Percentiles rank a stretch among this genome's conserved stretches.
Conservation (phyloP, 2,329 filamentous ascomycete genomes). For the Ramularia collo-cygni region DNA sequence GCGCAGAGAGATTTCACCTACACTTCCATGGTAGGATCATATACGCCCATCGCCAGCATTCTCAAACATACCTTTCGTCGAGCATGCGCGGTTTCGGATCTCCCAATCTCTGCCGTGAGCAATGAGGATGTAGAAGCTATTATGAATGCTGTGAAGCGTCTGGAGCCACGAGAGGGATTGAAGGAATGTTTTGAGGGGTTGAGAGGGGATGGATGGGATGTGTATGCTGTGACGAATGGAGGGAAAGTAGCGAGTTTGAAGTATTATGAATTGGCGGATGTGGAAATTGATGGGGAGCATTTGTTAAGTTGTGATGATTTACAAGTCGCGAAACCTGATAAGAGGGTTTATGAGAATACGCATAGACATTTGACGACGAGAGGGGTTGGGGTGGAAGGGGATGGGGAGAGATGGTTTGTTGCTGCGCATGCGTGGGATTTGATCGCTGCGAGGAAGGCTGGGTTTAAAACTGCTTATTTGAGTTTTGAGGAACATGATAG, state of each 20-base stretch:
- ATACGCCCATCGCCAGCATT: conserved; percentile 25
- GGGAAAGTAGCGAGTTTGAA: conserved; percentile 24
- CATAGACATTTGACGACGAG: conserved; percentile 18
- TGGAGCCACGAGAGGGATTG: conserved; percentile 19
- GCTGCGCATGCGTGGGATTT: conserved; percentile 28
- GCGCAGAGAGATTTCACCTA: conserved; percentile 29
- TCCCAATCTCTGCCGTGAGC: conserved; percentile 15
- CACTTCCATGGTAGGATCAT: conserved; percentile 20
- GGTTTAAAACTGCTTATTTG: conserved; percentile 28
- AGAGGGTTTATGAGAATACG: conserved; percentile 22
- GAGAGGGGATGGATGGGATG: conserved; percentile 23
- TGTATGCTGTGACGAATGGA: conserved; percentile 27
- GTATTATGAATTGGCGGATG: conserved; percentile 24
- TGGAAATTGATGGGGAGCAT: conserved; percentile 23
- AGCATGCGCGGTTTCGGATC: conserved; percentile 22
- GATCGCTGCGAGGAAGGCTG: conserved; percentile 25
- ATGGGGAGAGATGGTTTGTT: conserved; percentile 26
- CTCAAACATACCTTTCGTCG: conserved; percentile 22
- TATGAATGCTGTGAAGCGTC: conserved; percentile 18
- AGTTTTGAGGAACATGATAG: conserved; percentile 27
- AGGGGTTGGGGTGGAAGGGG: conserved; percentile 17
- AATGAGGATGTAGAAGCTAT: conserved; percentile 25
- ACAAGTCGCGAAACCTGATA: conserved; percentile 25
- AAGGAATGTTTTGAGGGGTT: conserved; percentile 26
- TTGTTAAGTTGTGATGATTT: conserved; percentile 27